Conservation (phyloP, 1,284 basidiomycete species). For the Gomphus bonarii region DNA sequence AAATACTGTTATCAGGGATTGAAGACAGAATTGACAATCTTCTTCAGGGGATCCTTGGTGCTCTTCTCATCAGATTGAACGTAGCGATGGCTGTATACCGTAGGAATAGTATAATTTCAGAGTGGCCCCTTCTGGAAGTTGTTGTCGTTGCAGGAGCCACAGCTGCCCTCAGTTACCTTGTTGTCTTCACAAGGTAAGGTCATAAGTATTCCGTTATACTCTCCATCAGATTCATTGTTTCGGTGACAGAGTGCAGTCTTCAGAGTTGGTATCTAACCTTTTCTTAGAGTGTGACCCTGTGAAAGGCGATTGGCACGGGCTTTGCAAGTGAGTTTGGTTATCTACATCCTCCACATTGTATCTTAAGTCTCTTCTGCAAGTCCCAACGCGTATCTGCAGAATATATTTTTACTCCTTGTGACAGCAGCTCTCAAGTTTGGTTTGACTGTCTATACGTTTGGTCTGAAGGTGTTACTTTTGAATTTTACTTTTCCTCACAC, state of each 20-base stretch:
- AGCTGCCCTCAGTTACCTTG: constrained; percentile 57
- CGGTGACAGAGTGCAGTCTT: constrained; percentile 46
- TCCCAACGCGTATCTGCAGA: constrained; percentile 52
- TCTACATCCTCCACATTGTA: neutral
- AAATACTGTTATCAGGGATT: constrained; percentile 13
- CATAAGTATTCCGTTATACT: neutral
- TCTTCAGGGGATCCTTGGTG: constrained; percentile 49
- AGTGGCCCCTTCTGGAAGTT: constrained; percentile 59
- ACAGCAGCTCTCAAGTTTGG: constrained; percentile 51
- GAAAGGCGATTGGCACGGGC: constrained; percentile 57
- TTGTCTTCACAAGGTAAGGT: constrained; percentile 42
- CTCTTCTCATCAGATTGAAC: constrained; percentile 55
- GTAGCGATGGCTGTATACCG: constrained; percentile 52
- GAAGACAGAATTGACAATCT: neutral
- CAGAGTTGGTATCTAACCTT: constrained; percentile 59
- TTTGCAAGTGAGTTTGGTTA: constrained; percentile 51
- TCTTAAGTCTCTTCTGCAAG: constrained; percentile 25
- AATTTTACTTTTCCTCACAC: constrained; percentile 10
- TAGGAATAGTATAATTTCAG: constrained; percentile 40
- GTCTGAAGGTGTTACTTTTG: constrained; percentile 48
- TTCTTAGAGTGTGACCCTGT: constrained; percentile 62
- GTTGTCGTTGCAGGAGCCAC: constrained; percentile 52
- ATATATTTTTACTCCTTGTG: constrained; percentile 52
- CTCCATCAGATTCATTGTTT: neutral
- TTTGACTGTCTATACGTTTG: constrained; percentile 66